phyloP scores from a whole-genome alignment of 2,329 filamentous ascomycete species.

The Neonectria sp. region DNA sequence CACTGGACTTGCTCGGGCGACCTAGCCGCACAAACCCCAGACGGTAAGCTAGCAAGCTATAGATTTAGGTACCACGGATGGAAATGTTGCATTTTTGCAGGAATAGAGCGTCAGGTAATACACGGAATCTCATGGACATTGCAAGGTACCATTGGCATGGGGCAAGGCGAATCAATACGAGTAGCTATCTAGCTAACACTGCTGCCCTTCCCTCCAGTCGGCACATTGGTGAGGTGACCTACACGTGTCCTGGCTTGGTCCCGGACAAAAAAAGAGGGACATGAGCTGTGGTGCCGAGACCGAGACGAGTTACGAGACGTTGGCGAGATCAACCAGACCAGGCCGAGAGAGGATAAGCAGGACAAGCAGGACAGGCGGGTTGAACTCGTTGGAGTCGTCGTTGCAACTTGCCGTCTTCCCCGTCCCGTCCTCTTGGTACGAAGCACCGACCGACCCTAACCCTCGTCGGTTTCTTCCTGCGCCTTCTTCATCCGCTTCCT shows the following conservation, averaged over 20 bases:
- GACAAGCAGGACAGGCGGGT: not conserved
- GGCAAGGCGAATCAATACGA: not conserved
- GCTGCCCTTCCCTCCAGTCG: not conserved
- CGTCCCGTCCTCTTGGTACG: slow-evolving; percentile 6
- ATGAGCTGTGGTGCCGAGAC: not conserved
- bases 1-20: not conserved
- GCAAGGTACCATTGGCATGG: not conserved
- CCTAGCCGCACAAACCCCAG: too few species aligned
- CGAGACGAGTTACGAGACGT: slow-evolving; percentile 11
- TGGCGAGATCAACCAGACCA: slow-evolving; percentile 6
- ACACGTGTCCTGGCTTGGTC: slow-evolving; percentile 24
- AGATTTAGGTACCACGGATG: not conserved
- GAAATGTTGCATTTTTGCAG: not conserved
- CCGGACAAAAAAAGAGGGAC: slow-evolving; percentile 14
- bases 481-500: slow-evolving; percentile 14
- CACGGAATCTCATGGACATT: not conserved
- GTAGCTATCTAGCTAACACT: too few species aligned
- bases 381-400: not conserved
- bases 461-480: slow-evolving; percentile 16
- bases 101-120: not conserved
- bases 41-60: too few species aligned
- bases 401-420: slow-evolving; percentile 4
- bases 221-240: slow-evolving; percentile 27
- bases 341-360: not conserved
- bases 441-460: slow-evolving; percentile 20